phyloP scores from a whole-genome alignment of 176 grass and related monocot species.

The Puccinellia tenuiflora region DNA sequence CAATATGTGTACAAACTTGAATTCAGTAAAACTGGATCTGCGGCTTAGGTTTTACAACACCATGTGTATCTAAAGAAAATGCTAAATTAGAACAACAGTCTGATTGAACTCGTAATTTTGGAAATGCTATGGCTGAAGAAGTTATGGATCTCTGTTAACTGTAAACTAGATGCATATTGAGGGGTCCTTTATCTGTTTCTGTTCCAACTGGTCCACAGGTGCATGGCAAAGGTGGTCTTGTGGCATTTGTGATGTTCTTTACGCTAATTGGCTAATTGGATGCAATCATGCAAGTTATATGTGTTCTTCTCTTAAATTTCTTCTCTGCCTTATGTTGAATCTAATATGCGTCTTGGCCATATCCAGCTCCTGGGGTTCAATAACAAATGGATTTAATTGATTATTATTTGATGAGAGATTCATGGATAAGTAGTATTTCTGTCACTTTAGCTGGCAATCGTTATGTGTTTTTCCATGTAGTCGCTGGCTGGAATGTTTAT shows the following conservation, averaged over 20 bases:
- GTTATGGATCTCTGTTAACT: neutral
- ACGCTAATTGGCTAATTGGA: neutral
- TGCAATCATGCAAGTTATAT: neutral
- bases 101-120: neutral
- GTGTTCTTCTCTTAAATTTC: neutral
- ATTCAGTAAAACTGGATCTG: neutral
- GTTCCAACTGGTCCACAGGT: neutral
- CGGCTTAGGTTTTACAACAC: neutral
- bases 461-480: conserved; percentile 1
- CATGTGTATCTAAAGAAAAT: neutral
- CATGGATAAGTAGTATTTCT: neutral
- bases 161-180: neutral
- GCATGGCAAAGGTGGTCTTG: neutral
- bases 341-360: neutral
- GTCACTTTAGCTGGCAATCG: neutral
- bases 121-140: neutral
- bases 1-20: neutral
- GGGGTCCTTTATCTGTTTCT: neutral
- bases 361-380: neutral
- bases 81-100: neutral
- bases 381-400: neutral
- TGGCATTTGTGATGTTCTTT: neutral
- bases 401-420: neutral
- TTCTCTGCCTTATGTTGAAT: neutral
- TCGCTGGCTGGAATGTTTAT: neutral